phyloP scores from a whole-genome alignment of 805 yeast species.

The Torulaspora gathmanii region DNA sequence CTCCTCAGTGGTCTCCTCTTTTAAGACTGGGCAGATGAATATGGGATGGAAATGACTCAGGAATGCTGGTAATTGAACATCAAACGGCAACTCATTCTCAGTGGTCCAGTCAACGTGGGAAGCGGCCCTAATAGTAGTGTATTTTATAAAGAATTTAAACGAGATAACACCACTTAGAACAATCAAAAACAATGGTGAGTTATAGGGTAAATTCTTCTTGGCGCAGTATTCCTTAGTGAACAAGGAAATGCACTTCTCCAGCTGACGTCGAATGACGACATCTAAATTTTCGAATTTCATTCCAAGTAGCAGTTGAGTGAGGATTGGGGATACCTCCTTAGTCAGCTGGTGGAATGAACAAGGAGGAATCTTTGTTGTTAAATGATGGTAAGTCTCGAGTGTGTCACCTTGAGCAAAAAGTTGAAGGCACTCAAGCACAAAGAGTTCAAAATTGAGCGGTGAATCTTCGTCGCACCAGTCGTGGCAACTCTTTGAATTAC shows the following conservation, averaged over 20 bases:
- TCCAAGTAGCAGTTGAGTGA: conserved; percentile 36
- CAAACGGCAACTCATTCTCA: conserved; percentile 57
- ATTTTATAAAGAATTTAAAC: conserved; percentile 49
- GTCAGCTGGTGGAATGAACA: conserved; percentile 36
- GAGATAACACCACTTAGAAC: conserved; percentile 51
- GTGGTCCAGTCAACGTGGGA: conserved; percentile 49
- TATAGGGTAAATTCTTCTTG: conserved; percentile 44
- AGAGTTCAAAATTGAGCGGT: conserved; percentile 26
- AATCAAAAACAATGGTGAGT: conserved; percentile 50
- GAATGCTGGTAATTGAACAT: conserved; percentile 48
- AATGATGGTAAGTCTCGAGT: conserved; percentile 42
- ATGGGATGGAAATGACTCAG: conserved; percentile 55
- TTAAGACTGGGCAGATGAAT: conserved; percentile 67
- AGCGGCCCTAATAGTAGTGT: conserved; percentile 35
- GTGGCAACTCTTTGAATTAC: conserved; percentile 44
- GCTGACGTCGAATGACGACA: conserved; percentile 24
- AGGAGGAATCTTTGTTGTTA: conserved; percentile 31
- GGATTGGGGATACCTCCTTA: conserved; percentile 42
- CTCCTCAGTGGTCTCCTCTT: conserved; percentile 55
- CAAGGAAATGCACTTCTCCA: conserved; percentile 26
- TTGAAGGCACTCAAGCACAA: conserved; percentile 21
- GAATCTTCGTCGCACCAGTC: conserved; percentile 43
- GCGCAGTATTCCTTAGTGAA: conserved; percentile 50
- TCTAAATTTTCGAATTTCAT: conserved; percentile 17
- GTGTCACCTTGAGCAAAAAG: conserved; percentile 17